Conservation (phyloP, 768 basidiomycete species). For the Lyophyllum shimeji region DNA sequence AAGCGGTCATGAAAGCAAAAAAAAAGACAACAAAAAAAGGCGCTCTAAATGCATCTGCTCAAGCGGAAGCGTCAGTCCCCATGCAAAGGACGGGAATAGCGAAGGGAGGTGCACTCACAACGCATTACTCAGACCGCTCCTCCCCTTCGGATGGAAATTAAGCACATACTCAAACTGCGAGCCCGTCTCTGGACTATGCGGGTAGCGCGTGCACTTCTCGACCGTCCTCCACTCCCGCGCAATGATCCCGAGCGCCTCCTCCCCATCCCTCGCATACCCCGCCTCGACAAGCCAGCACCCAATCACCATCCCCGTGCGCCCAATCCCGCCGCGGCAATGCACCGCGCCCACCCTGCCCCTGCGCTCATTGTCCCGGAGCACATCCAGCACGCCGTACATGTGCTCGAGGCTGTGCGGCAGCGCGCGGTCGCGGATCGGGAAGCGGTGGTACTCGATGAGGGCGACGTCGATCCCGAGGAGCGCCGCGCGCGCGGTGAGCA, state of each 20-base stretch:
- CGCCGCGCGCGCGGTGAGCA: constrained; percentile 51
- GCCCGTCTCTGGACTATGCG: constrained; percentile 78
- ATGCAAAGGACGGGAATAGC: neutral
- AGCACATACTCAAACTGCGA: constrained; percentile 75
- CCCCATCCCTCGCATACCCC: constrained; percentile 58
- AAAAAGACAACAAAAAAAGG: too few relatives aligned
- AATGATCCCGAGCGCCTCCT: constrained; percentile 63
- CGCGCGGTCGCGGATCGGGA: constrained; percentile 74
- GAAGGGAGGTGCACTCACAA: constrained; percentile 4
- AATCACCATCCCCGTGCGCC: constrained; percentile 59
- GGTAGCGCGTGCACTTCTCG: constrained; percentile 75
- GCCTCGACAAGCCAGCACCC: constrained; percentile 80
- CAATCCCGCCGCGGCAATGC: constrained; percentile 80
- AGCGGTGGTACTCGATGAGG: constrained; percentile 72
- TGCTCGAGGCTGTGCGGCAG: constrained; percentile 59
- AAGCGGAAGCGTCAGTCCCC: neutral
- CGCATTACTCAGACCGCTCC: neutral
- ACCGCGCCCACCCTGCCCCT: constrained; percentile 67
- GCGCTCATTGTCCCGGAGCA: constrained; percentile 57
- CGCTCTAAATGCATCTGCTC: neutral
- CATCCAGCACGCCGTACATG: constrained; percentile 58
- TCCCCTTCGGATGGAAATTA: constrained; percentile 41
- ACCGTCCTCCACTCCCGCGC: constrained; percentile 72
- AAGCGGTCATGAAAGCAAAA: too few relatives aligned
- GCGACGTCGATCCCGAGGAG: constrained; percentile 54